phyloP scores from a whole-genome alignment of 805 yeast species.

The Kuraishia molischiana region DNA sequence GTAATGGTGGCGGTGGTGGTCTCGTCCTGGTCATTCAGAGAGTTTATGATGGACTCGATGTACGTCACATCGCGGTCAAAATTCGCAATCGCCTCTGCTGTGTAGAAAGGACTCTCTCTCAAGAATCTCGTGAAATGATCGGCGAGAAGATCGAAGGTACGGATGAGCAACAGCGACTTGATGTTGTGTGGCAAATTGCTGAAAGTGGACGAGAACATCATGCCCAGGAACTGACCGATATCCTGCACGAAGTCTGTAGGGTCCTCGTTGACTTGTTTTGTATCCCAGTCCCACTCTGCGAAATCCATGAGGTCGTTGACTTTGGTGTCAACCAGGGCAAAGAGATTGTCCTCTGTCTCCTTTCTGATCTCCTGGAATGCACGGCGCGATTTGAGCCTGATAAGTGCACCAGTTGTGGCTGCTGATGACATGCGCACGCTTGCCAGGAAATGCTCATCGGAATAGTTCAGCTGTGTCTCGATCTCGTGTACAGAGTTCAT shows the following conservation, averaged over 20 bases:
- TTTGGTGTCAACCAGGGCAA: constrained; percentile 72
- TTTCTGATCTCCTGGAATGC: constrained; percentile 51
- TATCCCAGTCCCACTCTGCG: constrained; percentile 80
- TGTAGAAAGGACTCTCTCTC: constrained; percentile 43
- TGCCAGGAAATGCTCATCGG: constrained; percentile 25
- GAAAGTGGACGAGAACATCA: constrained; percentile 78
- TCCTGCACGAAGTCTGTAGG: constrained; percentile 75
- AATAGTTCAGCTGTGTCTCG: constrained; percentile 28
- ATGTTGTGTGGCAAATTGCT: constrained; percentile 72
- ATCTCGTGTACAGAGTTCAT: constrained; percentile 65
- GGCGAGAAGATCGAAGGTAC: constrained; percentile 81
- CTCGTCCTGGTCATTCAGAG: constrained; percentile 18
- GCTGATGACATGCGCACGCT: constrained; percentile 18
- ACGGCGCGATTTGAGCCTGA: constrained; percentile 27
- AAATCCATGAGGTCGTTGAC: constrained; percentile 73
- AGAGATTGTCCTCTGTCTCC: constrained; percentile 70
- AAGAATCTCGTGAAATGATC: constrained; percentile 56
- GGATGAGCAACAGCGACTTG: constrained; percentile 68
- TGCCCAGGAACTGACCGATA: constrained; percentile 75
- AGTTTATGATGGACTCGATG: constrained; percentile 47
- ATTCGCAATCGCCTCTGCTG: constrained; percentile 54
- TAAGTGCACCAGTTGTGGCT: constrained; percentile 21
- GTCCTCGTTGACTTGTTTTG: constrained; percentile 37
- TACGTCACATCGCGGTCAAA: constrained; percentile 76
- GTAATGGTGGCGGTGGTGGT: constrained; percentile 7